Evolutionary conservation across 768 basidiomycete species (phyloP).

Genomic region (Symmetrospora coprosmae): DNA sequence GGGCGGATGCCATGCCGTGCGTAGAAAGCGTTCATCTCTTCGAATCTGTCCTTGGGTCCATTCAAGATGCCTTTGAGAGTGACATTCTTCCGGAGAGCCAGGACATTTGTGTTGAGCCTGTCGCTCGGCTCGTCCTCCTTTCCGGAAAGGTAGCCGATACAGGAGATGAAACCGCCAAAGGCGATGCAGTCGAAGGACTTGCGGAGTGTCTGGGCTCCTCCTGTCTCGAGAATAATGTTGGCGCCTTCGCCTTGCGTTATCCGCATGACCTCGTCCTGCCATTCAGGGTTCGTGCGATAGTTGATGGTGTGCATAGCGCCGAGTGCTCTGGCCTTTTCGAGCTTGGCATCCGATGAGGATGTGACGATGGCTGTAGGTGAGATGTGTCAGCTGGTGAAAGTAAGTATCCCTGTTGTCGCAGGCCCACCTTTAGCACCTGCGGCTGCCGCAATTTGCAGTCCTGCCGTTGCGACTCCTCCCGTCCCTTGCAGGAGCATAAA

Average conservation of each 20-base stretch:
- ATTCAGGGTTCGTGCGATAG: not conserved
- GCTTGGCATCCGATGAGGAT: constrained; percentile 12
- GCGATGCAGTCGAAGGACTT: constrained; percentile 11
- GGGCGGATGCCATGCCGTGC: constrained; percentile 38
- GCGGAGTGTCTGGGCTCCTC: not conserved
- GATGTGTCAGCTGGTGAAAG: not conserved
- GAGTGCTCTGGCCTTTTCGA: not conserved
- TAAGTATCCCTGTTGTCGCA: too few species aligned
- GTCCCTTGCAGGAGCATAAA: not conserved
- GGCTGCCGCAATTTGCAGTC: constrained; percentile 4
- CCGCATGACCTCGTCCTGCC: not conserved
- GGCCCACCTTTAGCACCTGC: not conserved
- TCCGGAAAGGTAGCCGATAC: not conserved
- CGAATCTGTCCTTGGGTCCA: not conserved
- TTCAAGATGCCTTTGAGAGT: not conserved
- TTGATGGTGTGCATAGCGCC: constrained; percentile 7
- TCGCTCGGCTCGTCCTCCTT: not conserved
- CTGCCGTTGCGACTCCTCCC: constrained; percentile 4
- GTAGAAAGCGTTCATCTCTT: not conserved
- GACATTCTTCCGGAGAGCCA: not conserved
- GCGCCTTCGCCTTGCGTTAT: not conserved
- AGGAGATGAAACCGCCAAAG: not conserved
- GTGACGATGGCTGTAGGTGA: constrained; percentile 1
- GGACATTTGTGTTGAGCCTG: not conserved
- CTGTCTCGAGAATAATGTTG: not conserved